Conservation (phyloP, 2,329 filamentous ascomycete genomes). For the Sarocladium brachiariae region DNA sequence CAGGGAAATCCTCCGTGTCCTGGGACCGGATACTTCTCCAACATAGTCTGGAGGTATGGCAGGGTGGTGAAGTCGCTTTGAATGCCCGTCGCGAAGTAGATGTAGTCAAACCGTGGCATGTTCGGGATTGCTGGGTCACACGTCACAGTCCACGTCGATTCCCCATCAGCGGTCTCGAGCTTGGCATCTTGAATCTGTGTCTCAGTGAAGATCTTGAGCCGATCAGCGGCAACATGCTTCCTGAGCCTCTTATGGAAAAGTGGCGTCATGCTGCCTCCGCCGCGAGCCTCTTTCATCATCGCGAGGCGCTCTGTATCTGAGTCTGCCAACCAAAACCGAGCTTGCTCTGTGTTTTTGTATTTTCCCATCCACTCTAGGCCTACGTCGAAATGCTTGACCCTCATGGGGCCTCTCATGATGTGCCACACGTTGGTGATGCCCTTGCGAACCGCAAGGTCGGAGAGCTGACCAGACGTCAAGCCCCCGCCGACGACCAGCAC, state of each 20-base stretch:
- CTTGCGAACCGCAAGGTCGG: conserved; percentile 56
- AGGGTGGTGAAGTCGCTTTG: conserved; percentile 55
- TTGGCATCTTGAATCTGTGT: conserved; percentile 47
- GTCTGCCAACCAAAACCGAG: conserved; percentile 70
- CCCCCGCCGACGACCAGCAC: conserved; percentile 69
- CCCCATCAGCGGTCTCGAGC: conserved; percentile 32
- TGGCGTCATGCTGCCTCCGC: conserved; percentile 71
- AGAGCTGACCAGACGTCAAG: conserved; percentile 67
- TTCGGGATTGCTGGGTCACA: conserved; percentile 43
- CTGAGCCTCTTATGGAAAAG: conserved; percentile 60
- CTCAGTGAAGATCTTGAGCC: conserved; percentile 48
- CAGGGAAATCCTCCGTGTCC: conserved; percentile 62
- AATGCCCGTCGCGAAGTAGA: conserved; percentile 71
- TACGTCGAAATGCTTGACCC: conserved; percentile 72
- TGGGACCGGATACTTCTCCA: conserved; percentile 52
- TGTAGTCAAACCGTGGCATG: conserved; percentile 56
- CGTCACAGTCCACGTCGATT: conserved; percentile 32
- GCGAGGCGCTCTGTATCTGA: conserved; percentile 60
- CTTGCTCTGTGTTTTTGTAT: conserved; percentile 71
- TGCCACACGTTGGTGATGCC: conserved; percentile 64
- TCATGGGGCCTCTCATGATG: conserved; percentile 53
- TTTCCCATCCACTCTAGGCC: conserved; percentile 75
- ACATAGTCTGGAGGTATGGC: conserved; percentile 54
- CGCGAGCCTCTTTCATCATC: conserved; percentile 59
- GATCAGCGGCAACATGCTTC: conserved; percentile 44